phyloP scores from a whole-genome alignment of 2,329 filamentous ascomycete genomes.

The Akanthomyces muscarius region DNA sequence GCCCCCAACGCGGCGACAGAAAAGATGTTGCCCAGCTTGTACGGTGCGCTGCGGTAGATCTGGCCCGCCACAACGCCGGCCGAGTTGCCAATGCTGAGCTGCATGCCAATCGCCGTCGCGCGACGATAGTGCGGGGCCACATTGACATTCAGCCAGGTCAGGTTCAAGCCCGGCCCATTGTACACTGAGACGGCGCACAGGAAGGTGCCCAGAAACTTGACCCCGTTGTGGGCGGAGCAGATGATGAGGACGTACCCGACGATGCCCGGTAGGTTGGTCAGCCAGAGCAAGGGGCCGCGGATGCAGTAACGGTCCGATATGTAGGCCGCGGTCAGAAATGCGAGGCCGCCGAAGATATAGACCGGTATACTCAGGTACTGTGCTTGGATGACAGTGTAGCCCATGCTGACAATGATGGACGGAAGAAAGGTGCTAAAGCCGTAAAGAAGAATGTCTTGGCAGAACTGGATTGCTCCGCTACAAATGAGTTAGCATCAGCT shows the following conservation, averaged over 20 bases:
- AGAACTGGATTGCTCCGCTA: slow-evolving; percentile 45
- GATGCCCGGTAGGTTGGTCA: slow-evolving; percentile 47
- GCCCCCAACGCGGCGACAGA: slow-evolving; percentile 27
- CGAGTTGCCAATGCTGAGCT: slow-evolving; percentile 43
- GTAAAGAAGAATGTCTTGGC: slow-evolving; percentile 49
- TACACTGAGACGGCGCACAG: slow-evolving; percentile 46
- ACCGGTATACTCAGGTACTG: slow-evolving; percentile 55
- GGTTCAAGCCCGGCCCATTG: slow-evolving; percentile 43
- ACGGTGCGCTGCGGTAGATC: slow-evolving; percentile 32
- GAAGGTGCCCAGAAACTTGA: slow-evolving; percentile 48
- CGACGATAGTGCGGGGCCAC: slow-evolving; percentile 42
- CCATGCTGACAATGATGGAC: slow-evolving; percentile 49
- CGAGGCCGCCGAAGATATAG: slow-evolving; percentile 46
- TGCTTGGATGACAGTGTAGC: slow-evolving; percentile 46
- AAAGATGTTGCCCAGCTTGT: slow-evolving; percentile 29
- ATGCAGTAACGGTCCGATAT: slow-evolving; percentile 41
- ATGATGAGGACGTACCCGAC: slow-evolving; percentile 48
- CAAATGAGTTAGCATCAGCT: background rate
- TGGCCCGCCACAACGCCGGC: slow-evolving; percentile 42
- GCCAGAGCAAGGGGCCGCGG: slow-evolving; percentile 49
- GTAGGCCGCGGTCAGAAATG: slow-evolving; percentile 42
- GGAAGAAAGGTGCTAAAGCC: slow-evolving; percentile 58
- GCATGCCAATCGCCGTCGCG: slow-evolving; percentile 43
- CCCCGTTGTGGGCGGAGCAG: slow-evolving; percentile 43
- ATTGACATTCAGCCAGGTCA: slow-evolving; percentile 45